Conservation (phyloP, 139 green algal genomes). For the Eudorina sp. region DNA sequence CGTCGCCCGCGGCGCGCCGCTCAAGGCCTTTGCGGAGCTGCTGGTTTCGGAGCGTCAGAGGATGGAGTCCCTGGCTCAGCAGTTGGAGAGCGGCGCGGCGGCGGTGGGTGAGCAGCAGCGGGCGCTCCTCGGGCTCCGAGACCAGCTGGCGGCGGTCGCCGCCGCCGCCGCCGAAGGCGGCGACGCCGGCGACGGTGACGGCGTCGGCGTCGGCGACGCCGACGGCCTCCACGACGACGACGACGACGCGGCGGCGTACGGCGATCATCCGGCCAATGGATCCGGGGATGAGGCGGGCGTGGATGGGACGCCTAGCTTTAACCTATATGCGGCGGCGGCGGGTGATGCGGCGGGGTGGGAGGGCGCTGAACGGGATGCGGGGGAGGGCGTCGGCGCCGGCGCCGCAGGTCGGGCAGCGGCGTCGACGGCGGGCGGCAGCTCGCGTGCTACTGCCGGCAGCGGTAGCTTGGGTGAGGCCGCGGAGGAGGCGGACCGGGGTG, state of each 20-base stretch:
- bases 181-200: background rate
- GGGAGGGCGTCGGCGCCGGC: background rate
- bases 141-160: background rate
- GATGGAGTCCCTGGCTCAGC: constrained; percentile 18
- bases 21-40: background rate
- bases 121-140: constrained; percentile 4
- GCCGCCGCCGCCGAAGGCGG: background rate
- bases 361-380: too few species aligned
- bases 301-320: too few species aligned
- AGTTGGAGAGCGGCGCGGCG: background rate
- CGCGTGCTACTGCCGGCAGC: background rate
- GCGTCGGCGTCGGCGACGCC: background rate
- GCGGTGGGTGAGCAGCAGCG: constrained; percentile 13
- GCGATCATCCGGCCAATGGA: background rate
- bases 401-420: background rate
- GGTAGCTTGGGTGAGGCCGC: background rate
- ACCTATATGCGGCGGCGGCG: too few species aligned
- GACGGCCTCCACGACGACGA: background rate
- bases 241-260: background rate
- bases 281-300: background rate
- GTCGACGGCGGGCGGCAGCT: background rate
- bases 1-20: constrained; percentile 7
- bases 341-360: background rate
- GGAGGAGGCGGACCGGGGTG: background rate
- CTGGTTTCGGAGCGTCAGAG: constrained; percentile 15